Evolutionary conservation across 2,329 filamentous ascomycete genomes (phyloP), one percentile per base, ranked within the genome.

Genomic region (Neofusicoccum sp.): DNA sequence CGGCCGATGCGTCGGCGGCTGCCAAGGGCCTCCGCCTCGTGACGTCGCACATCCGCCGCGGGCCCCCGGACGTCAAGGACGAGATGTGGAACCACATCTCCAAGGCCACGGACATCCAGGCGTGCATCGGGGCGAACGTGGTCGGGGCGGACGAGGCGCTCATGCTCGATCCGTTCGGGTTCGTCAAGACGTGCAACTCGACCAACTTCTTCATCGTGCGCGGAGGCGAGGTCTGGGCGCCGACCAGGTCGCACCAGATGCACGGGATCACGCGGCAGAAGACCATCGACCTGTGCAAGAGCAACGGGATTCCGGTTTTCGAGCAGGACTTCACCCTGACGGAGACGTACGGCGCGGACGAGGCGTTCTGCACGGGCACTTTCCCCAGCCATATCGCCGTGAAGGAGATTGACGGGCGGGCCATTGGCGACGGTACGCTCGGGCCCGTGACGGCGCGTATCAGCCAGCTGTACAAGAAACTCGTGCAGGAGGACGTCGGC

Each of bases 191-290:
- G 3, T 71, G 70, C 63, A 72, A 72, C 63, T 71, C 70, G 34
- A 67, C 69, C 61, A 72, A 72, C 44, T 71, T 72, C 63, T 72
- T 72, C 61, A 70, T 72, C 47, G 63, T 72, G n/a, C 68, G 69
- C 8, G 68, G 67, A 5, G 62, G 63, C 41, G 70, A 72, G 62
- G 66, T 72, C n/a, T 71, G 69, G 70, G 68, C 70, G 3, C 69
- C 70, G 2, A 71, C 70, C 0, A 69, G 70, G 48, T 66, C 70
- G 31, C 69, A 71, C 40, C 70, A 71, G 59, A 72, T 72, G 70
- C 67, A 70, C 53, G 70, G 70, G 2, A 69, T 72, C 48, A 72
- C 70, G 12, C 63, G 70, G 6, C 68, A 70, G 54, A 70, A 67
- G 62, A 70, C 69, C 4, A 71, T 72, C 34, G 68, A 71, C 30